Conservation (phyloP, 163 green algal genomes). For the Chlamydomonas reinhardtii region DNA sequence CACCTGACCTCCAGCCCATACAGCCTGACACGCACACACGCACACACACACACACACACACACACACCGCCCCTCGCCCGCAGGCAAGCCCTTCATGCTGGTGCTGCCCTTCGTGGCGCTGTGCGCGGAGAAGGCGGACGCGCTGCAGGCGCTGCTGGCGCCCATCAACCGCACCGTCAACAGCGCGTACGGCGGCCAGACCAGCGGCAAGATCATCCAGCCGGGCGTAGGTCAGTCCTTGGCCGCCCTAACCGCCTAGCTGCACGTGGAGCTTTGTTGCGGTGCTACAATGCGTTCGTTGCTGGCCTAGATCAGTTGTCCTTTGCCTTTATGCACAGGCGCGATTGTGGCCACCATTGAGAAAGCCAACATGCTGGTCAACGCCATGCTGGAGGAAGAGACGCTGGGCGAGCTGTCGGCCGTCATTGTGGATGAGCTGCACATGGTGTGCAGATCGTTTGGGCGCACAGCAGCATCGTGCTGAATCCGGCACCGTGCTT, state of each 20-base stretch:
- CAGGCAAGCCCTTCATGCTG: constrained; percentile 77
- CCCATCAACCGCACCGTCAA: constrained; percentile 75
- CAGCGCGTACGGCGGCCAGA: constrained; percentile 78
- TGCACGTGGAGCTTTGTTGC: too few relatives aligned
- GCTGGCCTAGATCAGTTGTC: too few relatives aligned
- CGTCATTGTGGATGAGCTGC: constrained; percentile 97
- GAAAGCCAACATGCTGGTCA: constrained; percentile 94
- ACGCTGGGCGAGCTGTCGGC: constrained; percentile 76
- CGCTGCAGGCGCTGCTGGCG: constrained; percentile 78
- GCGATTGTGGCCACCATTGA: constrained; percentile 97
- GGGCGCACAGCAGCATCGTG: neutral
- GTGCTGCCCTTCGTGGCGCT: constrained; percentile 95
- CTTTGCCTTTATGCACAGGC: constrained; percentile 34
- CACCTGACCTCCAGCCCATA: too few relatives aligned
- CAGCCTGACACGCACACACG: too few relatives aligned
- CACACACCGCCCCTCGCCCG: too few relatives aligned
- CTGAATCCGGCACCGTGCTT: too few relatives aligned
- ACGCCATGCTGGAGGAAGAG: constrained; percentile 85
- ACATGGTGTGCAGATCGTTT: constrained; percentile 95
- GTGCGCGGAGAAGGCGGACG: constrained; percentile 84
- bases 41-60: too few relatives aligned
- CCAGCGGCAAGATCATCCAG: constrained; percentile 55
- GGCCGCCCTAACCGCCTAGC: too few relatives aligned
- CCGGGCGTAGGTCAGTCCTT: constrained; percentile 54
- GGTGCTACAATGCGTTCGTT: too few relatives aligned